Evolutionary conservation across 1,284 basidiomycete genomes (phyloP).

Genomic region (Tilletia indica): DNA sequence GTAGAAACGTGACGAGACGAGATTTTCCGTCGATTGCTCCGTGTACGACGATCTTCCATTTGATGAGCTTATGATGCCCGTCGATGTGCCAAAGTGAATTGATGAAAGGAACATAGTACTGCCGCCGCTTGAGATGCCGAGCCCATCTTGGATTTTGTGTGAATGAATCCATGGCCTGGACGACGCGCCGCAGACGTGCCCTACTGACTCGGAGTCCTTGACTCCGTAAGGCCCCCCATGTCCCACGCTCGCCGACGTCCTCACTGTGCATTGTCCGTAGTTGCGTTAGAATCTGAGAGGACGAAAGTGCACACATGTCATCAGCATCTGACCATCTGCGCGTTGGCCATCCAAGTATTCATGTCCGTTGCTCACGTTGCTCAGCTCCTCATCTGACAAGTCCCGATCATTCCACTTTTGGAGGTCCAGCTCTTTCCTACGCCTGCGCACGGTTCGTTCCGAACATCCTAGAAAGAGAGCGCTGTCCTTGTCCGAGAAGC

Average conservation of each 20-base stretch:
- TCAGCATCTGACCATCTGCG: background rate
- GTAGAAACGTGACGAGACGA: slow-evolving; percentile 56
- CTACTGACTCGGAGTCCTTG: background rate
- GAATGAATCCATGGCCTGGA: background rate
- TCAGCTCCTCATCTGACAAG: background rate
- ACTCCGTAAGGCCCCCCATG: background rate
- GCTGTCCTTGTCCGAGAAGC: slow-evolving; percentile 6
- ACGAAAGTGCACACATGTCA: background rate
- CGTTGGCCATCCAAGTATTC: background rate
- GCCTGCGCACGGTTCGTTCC: background rate
- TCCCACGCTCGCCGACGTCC: background rate
- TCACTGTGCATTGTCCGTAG: background rate
- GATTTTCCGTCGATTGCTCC: slow-evolving; percentile 60
- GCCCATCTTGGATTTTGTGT: background rate
- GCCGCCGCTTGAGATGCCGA: background rate
- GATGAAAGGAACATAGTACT: slow-evolving; percentile 10
- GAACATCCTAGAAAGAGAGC: background rate
- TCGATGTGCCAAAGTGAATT: slow-evolving; percentile 7
- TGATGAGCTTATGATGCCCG: slow-evolving; percentile 45
- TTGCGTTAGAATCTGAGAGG: background rate
- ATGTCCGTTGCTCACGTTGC: background rate
- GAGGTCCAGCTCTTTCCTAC: background rate
- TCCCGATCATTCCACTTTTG: slow-evolving; percentile 4
- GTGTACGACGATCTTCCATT: slow-evolving; percentile 63
- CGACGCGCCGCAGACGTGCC: slow-evolving; percentile 1